Evolutionary conservation across 805 yeast species (phyloP).

Genomic region (Scheffersomyces ergatensis): DNA sequence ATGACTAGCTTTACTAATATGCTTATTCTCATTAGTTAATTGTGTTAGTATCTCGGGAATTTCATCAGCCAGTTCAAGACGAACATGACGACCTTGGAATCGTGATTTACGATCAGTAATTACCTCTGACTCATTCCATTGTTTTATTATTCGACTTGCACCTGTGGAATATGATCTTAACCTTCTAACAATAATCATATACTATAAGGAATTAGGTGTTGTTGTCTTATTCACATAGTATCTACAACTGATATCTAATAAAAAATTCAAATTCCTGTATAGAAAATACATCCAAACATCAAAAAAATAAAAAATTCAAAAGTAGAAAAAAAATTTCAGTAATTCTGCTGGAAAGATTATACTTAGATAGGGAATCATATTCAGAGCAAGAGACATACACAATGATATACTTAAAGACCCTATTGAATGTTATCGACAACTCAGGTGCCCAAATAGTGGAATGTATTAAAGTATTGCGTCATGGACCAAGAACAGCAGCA

Average conservation of each 20-base stretch:
- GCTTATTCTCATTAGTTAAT: conserved; percentile 45
- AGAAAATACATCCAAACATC: too few relatives aligned
- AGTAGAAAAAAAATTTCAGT: too few relatives aligned
- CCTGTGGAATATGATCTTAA: too few relatives aligned
- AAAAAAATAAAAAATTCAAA: too few relatives aligned
- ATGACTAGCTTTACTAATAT: conserved; percentile 60
- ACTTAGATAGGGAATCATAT: too few relatives aligned
- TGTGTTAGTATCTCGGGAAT: conserved; percentile 41
- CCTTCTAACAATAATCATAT: too few relatives aligned
- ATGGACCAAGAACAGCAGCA: conserved; percentile 81
- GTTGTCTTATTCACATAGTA: too few relatives aligned
- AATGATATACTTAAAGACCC: conserved; percentile 87
- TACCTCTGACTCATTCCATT: conserved; percentile 31
- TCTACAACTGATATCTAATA: too few relatives aligned
- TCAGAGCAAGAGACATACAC: too few relatives aligned
- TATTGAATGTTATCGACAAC: conserved; percentile 90
- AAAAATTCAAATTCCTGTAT: too few relatives aligned
- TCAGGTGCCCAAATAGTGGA: conserved; percentile 94
- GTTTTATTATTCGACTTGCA: conserved; percentile 5
- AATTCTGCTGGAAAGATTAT: too few relatives aligned
- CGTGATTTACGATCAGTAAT: conserved; percentile 54
- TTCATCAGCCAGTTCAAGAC: conserved; percentile 35
- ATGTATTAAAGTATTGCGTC: conserved; percentile 91
- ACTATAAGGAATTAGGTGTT: too few relatives aligned
- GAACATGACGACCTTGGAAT: conserved; percentile 62